A percentile compares a stretch with the other conserved stretches of the same genome.
phyloP scores from a whole-genome alignment of 2,329 filamentous ascomycete genomes.

The Chrysosporium queenslandicum region DNA sequence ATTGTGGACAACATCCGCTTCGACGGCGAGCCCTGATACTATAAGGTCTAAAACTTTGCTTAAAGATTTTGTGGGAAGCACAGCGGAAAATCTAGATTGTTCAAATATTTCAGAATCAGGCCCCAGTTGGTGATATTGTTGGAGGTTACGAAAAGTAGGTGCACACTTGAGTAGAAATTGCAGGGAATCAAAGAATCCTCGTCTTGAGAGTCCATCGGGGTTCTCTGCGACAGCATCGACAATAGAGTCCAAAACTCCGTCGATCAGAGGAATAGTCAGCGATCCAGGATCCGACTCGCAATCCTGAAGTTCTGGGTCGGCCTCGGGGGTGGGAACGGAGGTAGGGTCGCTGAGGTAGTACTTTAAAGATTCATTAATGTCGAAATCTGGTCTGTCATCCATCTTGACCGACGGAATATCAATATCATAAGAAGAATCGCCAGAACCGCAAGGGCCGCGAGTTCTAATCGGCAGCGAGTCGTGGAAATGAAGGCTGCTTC shows the following conservation, averaged over 20 bases:
- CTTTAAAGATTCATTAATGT: constrained; percentile 94
- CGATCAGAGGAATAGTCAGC: constrained; percentile 67
- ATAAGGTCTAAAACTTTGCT: constrained; percentile 90
- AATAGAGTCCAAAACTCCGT: constrained; percentile 79
- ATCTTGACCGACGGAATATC: constrained; percentile 32
- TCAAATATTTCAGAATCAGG: constrained; percentile 54
- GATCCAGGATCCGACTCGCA: constrained; percentile 87
- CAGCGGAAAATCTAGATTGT: constrained; percentile 65
- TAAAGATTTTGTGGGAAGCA: constrained; percentile 68
- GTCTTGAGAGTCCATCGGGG: constrained; percentile 74
- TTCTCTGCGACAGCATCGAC: constrained; percentile 86
- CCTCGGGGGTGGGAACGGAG: constrained; percentile 74
- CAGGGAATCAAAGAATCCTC: constrained; percentile 76
- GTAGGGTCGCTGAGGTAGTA: constrained; percentile 90
- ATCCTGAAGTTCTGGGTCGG: constrained; percentile 70
- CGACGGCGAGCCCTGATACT: constrained; percentile 72
- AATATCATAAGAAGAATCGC: neutral
- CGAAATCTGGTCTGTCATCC: constrained; percentile 62
- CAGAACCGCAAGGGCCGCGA: neutral
- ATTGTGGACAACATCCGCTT: constrained; percentile 74
- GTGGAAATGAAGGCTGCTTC: neutral
- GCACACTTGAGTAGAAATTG: constrained; percentile 95
- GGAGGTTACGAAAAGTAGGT: constrained; percentile 33
- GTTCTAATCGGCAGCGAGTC: neutral
- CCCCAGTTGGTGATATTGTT: constrained; percentile 27